phyloP scores from a whole-genome alignment of 2,329 filamentous ascomycete genomes.

The Dryadomyces quercus-mongolicae region DNA sequence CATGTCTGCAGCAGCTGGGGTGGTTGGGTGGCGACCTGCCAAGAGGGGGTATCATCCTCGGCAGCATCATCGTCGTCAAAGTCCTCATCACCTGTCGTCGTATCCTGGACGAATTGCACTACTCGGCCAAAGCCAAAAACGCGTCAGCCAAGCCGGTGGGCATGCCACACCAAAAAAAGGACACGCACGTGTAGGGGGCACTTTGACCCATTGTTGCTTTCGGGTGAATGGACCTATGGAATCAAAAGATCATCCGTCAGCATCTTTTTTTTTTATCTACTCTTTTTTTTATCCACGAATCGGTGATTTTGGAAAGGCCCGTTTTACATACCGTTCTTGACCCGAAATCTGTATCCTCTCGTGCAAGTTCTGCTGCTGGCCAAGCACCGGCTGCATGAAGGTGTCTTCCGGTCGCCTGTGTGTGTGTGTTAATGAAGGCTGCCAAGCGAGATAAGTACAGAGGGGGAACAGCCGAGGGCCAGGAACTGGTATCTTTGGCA shows the following conservation, averaged over 20 bases:
- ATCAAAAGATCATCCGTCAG: background rate
- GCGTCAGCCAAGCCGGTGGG: background rate
- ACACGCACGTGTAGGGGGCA: slow-evolving; percentile 17
- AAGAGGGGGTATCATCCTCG: slow-evolving; percentile 1
- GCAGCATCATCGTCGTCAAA: background rate
- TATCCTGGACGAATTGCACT: slow-evolving; percentile 8
- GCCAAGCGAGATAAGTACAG: too few relatives aligned
- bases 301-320: too few relatives aligned
- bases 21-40: too few relatives aligned
- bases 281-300: background rate
- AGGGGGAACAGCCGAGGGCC: background rate
- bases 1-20: background rate
- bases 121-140: background rate
- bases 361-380: slow-evolving; percentile 16
- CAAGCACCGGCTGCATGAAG: slow-evolving; percentile 20
- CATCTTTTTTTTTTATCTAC: too few relatives aligned
- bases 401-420: slow-evolving; percentile 24
- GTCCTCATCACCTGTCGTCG: background rate
- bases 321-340: slow-evolving; percentile 16
- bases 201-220: slow-evolving; percentile 22
- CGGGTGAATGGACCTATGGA: slow-evolving; percentile 16
- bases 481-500: background rate
- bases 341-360: slow-evolving; percentile 21
- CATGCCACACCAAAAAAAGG: background rate
- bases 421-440: too few relatives aligned